Base-by-base conservation (phyloP, 306 rosid genomes). In the Quercus engelmannii region DNA sequence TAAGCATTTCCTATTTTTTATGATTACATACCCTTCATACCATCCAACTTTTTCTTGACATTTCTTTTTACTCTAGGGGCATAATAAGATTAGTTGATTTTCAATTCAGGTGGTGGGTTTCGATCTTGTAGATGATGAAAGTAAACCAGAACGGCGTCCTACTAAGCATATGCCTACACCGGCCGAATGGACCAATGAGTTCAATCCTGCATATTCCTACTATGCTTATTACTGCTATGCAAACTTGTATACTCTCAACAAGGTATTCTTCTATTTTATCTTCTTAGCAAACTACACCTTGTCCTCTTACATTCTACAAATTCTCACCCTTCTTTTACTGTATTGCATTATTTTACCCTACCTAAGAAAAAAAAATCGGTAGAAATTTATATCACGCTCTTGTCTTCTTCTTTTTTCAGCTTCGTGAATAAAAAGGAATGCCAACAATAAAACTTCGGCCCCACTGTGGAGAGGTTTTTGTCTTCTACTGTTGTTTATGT, bases 91-190 rank as follows among this genome's bases (percentile, higher is more conserved):
- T 14, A 18, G 79, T 74, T 63, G 31, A 71, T 84, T 67, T 61
- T 8, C 12, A 46, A 43, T 73, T 35, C 87, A 93, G 98, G 95
- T 90, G 81, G 95, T 93, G 83, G 97, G 98, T 69, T 91, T 91
- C 81, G 97, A 93, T 57, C 65, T 93, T 79, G 98, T 91, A 58
- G 95, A 93, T 61, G 98, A 93, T 81, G 98, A 93, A 80, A 91
- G 98, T 80, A 91, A 87, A 85, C 98, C 93, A 59, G 98, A 93
- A 87, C 90, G 97, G 79, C 92, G 88, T n/a, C 97, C 98, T 28
- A 91, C 92, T 67, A 93, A 93, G 90, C 98, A 93, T 89, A 91
- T 93, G 97, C 98, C 90, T 70, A 85, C 92, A 33, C 97, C 97
- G 71, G 86, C 89, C 61, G 88, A 91, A 84, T 91, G 95, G 98